These are phyloP conservation scores for Phytophthora ramorum DNA, from an alignment of 352 stramenopile species.

Conservation along the genomic window DNA sequence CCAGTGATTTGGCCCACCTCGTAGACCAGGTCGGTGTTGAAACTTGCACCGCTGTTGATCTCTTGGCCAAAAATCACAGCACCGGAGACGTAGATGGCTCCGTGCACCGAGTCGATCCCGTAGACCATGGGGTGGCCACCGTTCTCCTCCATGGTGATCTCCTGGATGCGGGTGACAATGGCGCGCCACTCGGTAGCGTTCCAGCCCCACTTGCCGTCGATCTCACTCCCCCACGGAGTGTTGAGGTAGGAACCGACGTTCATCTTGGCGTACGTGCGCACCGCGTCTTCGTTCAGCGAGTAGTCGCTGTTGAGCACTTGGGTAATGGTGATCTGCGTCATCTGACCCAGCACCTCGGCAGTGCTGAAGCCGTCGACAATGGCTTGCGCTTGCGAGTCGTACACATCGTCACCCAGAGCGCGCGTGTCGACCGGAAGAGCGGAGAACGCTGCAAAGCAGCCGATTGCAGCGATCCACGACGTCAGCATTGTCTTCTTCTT, in stretches of 20 bases:
- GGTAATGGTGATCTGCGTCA: constrained; percentile 91
- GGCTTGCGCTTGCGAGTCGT: constrained; percentile 47
- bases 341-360: constrained; percentile 81
- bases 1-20: constrained; percentile 75
- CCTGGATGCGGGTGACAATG: constrained; percentile 82
- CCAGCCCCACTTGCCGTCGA: constrained; percentile 50
- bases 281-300: constrained; percentile 61
- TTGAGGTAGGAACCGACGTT: constrained; percentile 92
- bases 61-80: constrained; percentile 89
- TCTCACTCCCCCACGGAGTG: constrained; percentile 41
- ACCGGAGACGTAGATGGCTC: constrained; percentile 86
- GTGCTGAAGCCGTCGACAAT: constrained; percentile 65
- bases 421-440: constrained; percentile 9
- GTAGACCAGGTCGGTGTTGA: constrained; percentile 84
- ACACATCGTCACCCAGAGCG: constrained; percentile 31
- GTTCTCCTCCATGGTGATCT: constrained; percentile 75
- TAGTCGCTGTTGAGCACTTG: constrained; percentile 70
- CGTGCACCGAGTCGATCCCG: constrained; percentile 93
- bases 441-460: constrained; percentile 35
- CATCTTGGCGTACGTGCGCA: constrained; percentile 72
- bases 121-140: constrained; percentile 77
- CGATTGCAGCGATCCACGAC: constrained; percentile 40
- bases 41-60: constrained; percentile 89
- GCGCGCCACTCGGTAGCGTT: constrained; percentile 69
- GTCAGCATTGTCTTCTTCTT: constrained; percentile 42